These are phyloP conservation scores for Prunus davidiana DNA, from an alignment of 306 rosid genomes.

Conservation along the genomic window DNA sequence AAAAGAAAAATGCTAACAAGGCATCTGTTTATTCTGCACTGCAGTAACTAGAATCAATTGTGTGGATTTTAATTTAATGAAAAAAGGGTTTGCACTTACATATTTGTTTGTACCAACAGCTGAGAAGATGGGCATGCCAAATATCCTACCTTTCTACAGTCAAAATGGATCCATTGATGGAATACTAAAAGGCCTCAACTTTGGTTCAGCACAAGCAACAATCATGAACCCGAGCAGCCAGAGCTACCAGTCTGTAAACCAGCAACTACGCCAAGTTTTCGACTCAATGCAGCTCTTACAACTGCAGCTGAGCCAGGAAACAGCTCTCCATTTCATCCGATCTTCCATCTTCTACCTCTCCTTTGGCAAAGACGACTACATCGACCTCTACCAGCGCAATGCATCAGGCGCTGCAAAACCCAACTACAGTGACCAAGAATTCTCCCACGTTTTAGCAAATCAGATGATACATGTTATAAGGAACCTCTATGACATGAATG, in stretches of 20 bases:
- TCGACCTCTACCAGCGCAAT: conserved; percentile 43
- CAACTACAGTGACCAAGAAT: conserved; percentile 19
- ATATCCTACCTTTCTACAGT: conserved; percentile 47
- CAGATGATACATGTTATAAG: conserved; percentile 64
- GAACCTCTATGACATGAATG: conserved; percentile 58
- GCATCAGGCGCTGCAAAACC: conserved; percentile 21
- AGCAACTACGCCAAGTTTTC: conserved; percentile 74
- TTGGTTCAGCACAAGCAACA: conserved; percentile 80
- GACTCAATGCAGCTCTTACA: conserved; percentile 68
- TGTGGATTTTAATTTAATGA: background rate
- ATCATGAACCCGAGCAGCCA: conserved; percentile 58
- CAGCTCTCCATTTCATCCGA: conserved; percentile 45
- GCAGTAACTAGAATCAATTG: no score
- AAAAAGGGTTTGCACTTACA: background rate
- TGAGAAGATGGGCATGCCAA: conserved; percentile 59
- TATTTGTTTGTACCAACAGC: conserved; percentile 34
- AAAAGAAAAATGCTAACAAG: no score
- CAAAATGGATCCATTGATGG: conserved; percentile 68
- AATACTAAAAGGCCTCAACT: conserved; percentile 60
- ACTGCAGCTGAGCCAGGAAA: conserved; percentile 41
- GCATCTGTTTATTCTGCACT: no score
- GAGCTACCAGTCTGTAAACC: conserved; percentile 78
- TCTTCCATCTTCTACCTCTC: conserved; percentile 73
- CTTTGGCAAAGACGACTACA: conserved; percentile 77
- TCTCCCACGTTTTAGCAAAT: conserved; percentile 53